Percentiles rank a stretch among this genome's conserved stretches.
Conservation (phyloP, 495 filamentous ascomycete genomes). For the Penicillium atrosanguineum region DNA sequence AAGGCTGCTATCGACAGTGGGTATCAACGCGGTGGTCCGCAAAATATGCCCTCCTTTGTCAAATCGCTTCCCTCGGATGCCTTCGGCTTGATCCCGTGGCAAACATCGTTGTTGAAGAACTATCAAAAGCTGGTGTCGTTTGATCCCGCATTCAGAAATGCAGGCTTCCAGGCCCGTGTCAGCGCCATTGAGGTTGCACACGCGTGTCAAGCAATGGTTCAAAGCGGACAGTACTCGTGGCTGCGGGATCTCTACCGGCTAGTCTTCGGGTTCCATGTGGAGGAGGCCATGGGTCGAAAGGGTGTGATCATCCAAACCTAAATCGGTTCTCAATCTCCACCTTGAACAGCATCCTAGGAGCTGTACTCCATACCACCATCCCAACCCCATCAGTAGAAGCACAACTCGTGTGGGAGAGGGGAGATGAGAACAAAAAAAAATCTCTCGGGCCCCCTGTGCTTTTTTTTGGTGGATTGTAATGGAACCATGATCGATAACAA, state of each 20-base stretch:
- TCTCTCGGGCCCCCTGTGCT: not conserved
- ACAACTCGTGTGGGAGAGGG: not conserved
- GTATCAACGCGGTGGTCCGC: slow-evolving; percentile 49
- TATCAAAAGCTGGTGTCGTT: slow-evolving; percentile 74
- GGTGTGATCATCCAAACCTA: slow-evolving; percentile 49
- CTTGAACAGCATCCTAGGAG: not conserved
- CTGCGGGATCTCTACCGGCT: slow-evolving; percentile 74
- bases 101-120: slow-evolving; percentile 65
- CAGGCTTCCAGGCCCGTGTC: slow-evolving; percentile 56
- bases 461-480: not conserved
- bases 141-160: slow-evolving; percentile 62
- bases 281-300: slow-evolving; percentile 63
- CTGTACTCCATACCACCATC: not conserved
- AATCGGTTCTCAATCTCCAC: not conserved
- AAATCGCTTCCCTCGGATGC: slow-evolving; percentile 71
- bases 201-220: slow-evolving; percentile 71
- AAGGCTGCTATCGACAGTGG: slow-evolving; percentile 81
- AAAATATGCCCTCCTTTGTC: slow-evolving; percentile 65
- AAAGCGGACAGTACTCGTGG: slow-evolving; percentile 66
- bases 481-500: not conserved
- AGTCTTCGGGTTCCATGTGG: slow-evolving; percentile 80
- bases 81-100: slow-evolving; percentile 70
- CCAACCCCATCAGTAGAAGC: not conserved
- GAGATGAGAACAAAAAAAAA: not conserved
- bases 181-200: slow-evolving; percentile 69